A percentile compares a stretch with the other conserved stretches of the same genome.
Conservation (phyloP, 495 filamentous ascomycete genomes). For the Pyrenula massariospora region DNA sequence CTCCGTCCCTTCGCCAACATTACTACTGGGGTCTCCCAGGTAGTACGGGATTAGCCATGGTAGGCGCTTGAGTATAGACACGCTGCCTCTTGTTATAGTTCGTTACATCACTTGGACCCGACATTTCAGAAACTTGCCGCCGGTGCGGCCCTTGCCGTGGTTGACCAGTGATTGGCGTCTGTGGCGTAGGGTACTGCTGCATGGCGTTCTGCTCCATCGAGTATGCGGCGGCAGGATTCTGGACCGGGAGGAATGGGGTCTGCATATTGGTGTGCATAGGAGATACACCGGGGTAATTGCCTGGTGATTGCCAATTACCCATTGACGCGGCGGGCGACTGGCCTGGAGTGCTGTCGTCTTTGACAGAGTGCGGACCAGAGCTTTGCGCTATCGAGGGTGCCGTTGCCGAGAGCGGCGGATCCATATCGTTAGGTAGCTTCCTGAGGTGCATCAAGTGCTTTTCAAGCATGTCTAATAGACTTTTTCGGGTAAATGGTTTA, state of each 20-base stretch:
- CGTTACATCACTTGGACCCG: constrained; percentile 39
- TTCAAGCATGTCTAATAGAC: constrained; percentile 79
- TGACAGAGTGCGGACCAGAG: constrained; percentile 51
- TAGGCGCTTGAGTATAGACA: constrained; percentile 43
- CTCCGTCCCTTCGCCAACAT: neutral
- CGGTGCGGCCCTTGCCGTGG: constrained; percentile 35
- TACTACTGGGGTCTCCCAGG: constrained; percentile 11
- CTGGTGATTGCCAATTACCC: constrained; percentile 63
- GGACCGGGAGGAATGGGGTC: constrained; percentile 20
- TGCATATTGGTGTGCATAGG: constrained; percentile 38
- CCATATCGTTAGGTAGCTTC: constrained; percentile 46
- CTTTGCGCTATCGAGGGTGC: constrained; percentile 37
- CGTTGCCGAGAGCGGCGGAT: constrained; percentile 31
- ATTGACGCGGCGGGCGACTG: constrained; percentile 60
- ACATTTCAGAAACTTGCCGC: constrained; percentile 57
- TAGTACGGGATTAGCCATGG: constrained; percentile 30
- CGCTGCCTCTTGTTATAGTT: constrained; percentile 50
- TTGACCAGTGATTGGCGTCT: constrained; percentile 33
- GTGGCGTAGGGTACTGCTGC: constrained; percentile 30
- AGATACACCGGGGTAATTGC: constrained; percentile 52
- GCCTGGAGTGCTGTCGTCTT: constrained; percentile 73
- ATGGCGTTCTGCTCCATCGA: constrained; percentile 40
- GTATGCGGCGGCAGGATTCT: constrained; percentile 28
- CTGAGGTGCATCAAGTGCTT: constrained; percentile 77
- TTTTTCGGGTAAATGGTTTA: constrained; percentile 95